These are phyloP conservation scores for Talaromyces sp. DNA, from an alignment of 2,329 filamentous ascomycete genomes.

Conservation along the genomic window DNA sequence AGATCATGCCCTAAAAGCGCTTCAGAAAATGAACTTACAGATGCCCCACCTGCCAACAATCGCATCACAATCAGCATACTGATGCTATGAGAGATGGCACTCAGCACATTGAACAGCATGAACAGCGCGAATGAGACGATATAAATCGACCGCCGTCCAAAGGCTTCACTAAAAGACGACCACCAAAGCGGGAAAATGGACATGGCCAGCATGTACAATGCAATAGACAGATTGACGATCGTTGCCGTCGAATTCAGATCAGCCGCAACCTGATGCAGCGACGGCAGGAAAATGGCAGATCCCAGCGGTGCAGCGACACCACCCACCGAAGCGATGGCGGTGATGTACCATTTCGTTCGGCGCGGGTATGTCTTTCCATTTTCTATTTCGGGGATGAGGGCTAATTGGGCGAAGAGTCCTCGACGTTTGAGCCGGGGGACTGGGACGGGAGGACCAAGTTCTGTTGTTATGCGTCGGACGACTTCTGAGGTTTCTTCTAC, in stretches of 20 bases:
- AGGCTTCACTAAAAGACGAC: slow-evolving; percentile 71
- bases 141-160: slow-evolving; percentile 74
- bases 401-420: slow-evolving; percentile 67
- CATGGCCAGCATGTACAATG: slow-evolving; percentile 79
- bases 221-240: slow-evolving; percentile 69
- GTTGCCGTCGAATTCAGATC: slow-evolving; percentile 62
- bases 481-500: slow-evolving; percentile 14
- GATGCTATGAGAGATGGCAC: slow-evolving; percentile 66
- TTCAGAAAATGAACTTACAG: slow-evolving; percentile 29
- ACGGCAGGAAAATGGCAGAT: slow-evolving; percentile 76
- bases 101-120: slow-evolving; percentile 65
- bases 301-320: slow-evolving; percentile 77
- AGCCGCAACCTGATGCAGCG: slow-evolving; percentile 59
- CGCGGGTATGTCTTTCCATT: slow-evolving; percentile 69
- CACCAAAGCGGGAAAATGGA: slow-evolving; percentile 83
- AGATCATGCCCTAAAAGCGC: neutral
- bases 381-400: slow-evolving; percentile 74
- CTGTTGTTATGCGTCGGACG: slow-evolving; percentile 21
- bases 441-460: slow-evolving; percentile 39
- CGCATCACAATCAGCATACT: slow-evolving; percentile 75
- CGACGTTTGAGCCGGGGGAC: slow-evolving; percentile 57
- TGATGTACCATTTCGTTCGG: slow-evolving; percentile 80
- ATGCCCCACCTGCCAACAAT: slow-evolving; percentile 68
- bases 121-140: slow-evolving; percentile 70
- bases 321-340: slow-evolving; percentile 70